phyloP scores from a whole-genome alignment of 768 basidiomycete genomes.

The Butyriboletus loyo region DNA sequence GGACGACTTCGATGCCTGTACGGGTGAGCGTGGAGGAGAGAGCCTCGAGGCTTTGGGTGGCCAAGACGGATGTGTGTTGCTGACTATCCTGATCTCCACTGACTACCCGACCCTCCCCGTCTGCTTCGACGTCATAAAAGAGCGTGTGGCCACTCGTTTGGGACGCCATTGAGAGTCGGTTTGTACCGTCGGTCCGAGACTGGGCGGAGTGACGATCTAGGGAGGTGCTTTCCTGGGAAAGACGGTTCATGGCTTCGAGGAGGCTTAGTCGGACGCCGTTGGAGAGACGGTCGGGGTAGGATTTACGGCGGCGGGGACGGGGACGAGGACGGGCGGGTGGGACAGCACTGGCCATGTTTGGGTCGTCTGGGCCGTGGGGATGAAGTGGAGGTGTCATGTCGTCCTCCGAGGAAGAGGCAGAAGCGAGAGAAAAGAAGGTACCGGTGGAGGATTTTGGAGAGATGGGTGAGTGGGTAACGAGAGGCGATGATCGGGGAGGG shows the following conservation, averaged over 20 bases:
- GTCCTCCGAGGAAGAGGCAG: conserved; percentile 18
- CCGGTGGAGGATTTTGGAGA: conserved; percentile 29
- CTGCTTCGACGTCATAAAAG: conserved; percentile 23
- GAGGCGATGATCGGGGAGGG: conserved; percentile 15
- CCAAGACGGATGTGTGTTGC: not conserved
- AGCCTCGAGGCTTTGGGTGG: conserved; percentile 25
- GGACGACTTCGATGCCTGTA: conserved; percentile 16
- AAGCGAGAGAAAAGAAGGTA: conserved; percentile 24
- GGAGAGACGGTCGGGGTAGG: conserved; percentile 24
- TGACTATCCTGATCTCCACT: not conserved
- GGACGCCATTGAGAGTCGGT: conserved; percentile 24
- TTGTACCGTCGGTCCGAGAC: conserved; percentile 7
- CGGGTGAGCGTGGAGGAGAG: conserved; percentile 19
- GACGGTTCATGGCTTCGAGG: conserved; percentile 26
- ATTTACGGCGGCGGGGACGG: conserved; percentile 19
- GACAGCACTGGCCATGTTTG: not conserved
- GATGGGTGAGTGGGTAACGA: conserved; percentile 9
- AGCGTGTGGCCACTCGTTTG: conserved; percentile 26
- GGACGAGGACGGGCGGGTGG: conserved; percentile 15
- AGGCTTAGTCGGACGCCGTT: conserved; percentile 24
- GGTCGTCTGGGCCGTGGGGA: not conserved
- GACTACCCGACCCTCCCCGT: not conserved
- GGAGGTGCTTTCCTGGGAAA: conserved; percentile 17
- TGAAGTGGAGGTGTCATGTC: not conserved
- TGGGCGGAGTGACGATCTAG: not conserved